A percentile compares a stretch with the other conserved stretches of the same genome.
Evolutionary conservation across 176 grass and related monocot species (phyloP).

Genomic region (Ensete glaucum): DNA sequence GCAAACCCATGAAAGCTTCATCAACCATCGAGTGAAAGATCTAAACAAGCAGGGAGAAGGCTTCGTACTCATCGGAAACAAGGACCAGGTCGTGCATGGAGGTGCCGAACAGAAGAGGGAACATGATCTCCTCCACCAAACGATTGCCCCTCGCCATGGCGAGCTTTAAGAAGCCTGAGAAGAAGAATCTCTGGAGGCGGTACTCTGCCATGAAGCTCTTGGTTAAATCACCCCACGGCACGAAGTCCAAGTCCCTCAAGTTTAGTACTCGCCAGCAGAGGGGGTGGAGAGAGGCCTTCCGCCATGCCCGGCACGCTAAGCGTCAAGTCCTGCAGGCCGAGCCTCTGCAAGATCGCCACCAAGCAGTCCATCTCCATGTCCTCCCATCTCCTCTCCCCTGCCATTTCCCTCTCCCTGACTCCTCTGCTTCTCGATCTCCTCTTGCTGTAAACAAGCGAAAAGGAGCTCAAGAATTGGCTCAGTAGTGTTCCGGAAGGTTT

Average conservation of each 20-base stretch:
- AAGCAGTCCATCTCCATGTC: constrained; percentile 8
- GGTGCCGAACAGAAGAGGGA: background rate
- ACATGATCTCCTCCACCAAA: background rate
- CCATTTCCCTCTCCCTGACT: background rate
- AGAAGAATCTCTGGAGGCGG: background rate
- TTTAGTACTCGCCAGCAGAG: constrained; percentile 1
- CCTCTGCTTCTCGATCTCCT: background rate
- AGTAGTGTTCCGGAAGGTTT: too few relatives aligned
- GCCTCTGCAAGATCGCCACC: background rate
- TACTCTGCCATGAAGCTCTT: background rate
- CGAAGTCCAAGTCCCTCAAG: background rate
- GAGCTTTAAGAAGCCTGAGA: background rate
- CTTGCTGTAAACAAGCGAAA: too few relatives aligned
- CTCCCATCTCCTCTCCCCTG: background rate
- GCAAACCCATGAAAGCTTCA: too few relatives aligned
- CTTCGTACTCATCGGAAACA: background rate
- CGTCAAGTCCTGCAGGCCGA: background rate
- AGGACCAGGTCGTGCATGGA: background rate
- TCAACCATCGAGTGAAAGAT: background rate
- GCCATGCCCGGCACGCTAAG: background rate
- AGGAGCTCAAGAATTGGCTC: too few relatives aligned
- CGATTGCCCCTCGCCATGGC: background rate
- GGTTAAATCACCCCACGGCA: background rate
- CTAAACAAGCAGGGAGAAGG: background rate
- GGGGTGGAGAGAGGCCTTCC: background rate